These are phyloP conservation scores for Chenopodium quinoa DNA, from an alignment of 148 eudicot species.

Conservation along the genomic window DNA sequence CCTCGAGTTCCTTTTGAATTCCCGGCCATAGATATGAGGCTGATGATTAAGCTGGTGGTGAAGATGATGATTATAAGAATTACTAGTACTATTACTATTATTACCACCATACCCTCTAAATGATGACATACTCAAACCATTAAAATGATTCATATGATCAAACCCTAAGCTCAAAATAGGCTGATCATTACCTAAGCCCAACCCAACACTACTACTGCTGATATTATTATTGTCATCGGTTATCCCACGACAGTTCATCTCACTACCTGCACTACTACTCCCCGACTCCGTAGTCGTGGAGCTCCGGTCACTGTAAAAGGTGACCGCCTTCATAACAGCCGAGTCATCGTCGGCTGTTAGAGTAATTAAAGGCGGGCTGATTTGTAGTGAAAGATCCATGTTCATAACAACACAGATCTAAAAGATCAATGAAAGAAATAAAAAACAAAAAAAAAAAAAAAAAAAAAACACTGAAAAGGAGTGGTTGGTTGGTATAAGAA, in stretches of 20 bases:
- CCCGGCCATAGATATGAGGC: conserved; percentile 33
- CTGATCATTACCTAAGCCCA: background rate
- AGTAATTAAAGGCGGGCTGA: conserved; percentile 54
- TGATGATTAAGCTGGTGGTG: conserved; percentile 3
- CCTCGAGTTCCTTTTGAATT: conserved; percentile 59
- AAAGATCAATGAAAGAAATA: too few species aligned
- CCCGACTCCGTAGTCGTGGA: conserved; percentile 21
- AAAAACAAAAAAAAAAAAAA: background rate
- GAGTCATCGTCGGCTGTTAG: background rate
- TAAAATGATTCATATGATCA: conserved; percentile 14
- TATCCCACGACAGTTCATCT: conserved; percentile 8
- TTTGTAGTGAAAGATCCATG: conserved; percentile 76
- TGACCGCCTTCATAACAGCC: background rate
- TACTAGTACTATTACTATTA: background rate
- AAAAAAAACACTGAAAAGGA: background rate
- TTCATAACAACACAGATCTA: background rate
- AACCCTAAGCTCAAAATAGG: conserved; percentile 34
- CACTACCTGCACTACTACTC: conserved; percentile 24
- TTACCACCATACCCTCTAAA: background rate
- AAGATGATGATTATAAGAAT: background rate
- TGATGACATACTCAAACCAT: background rate
- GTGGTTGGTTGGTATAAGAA: background rate
- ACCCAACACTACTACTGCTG: too few species aligned
- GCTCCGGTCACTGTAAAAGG: conserved; percentile 16
- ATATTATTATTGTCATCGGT: too few species aligned